These are phyloP conservation scores for Zymoseptoria tritici DNA, from an alignment of 2,329 filamentous ascomycete species.

Conservation along the genomic window DNA sequence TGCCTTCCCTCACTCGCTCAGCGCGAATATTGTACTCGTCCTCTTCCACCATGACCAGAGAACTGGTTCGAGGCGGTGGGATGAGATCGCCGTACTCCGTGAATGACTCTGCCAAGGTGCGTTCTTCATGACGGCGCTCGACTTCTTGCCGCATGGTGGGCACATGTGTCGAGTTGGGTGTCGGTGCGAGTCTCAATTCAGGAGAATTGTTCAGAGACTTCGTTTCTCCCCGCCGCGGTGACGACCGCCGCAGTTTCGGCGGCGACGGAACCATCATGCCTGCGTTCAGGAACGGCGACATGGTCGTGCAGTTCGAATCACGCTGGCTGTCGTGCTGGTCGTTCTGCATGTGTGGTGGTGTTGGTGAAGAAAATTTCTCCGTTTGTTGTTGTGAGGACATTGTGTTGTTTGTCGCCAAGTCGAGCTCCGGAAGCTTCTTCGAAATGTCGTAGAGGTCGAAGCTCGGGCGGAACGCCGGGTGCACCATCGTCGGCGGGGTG, in stretches of 20 bases:
- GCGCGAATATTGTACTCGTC: not conserved
- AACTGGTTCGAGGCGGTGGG: not conserved
- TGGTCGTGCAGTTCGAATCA: conserved; percentile 20
- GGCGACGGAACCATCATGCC: conserved; percentile 15
- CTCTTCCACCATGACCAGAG: not conserved
- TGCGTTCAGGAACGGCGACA: conserved; percentile 22
- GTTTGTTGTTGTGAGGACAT: not conserved
- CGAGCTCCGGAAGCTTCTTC: conserved; percentile 9
- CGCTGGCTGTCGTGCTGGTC: conserved; percentile 5
- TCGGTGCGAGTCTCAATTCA: not conserved
- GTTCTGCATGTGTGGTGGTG: not conserved
- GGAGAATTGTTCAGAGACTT: not conserved
- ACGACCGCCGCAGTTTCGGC: not conserved
- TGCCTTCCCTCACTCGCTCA: not conserved
- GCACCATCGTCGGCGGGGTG: conserved; percentile 17
- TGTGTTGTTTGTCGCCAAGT: not conserved
- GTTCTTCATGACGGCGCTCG: not conserved
- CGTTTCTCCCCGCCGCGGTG: not conserved
- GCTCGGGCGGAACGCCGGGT: conserved; percentile 19
- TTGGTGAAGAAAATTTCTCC: not conserved
- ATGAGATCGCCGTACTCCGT: not conserved
- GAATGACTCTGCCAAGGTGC: not conserved
- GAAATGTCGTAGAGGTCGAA: conserved; percentile 10
- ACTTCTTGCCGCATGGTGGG: not conserved
- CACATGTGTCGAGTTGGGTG: not conserved